These are phyloP conservation scores for Hyphopichia buzzinii DNA, from an alignment of 1,139 yeast species.

Conservation along the genomic window DNA sequence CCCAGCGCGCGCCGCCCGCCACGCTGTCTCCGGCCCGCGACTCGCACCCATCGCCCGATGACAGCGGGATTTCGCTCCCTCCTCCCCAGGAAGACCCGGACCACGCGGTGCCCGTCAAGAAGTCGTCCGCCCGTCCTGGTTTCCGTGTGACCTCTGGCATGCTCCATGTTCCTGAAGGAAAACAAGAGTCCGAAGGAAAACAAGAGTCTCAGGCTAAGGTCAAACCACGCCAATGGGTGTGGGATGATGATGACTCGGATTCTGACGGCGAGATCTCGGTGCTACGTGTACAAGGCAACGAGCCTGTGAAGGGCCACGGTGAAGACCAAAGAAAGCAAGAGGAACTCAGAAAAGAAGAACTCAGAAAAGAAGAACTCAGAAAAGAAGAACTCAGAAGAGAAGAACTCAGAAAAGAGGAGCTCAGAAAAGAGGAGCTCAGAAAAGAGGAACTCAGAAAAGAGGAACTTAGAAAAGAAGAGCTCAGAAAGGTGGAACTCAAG, in stretches of 20 bases:
- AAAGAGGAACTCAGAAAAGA: neutral
- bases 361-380: neutral
- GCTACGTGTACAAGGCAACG: no score
- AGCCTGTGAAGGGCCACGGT: no score
- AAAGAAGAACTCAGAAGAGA: neutral
- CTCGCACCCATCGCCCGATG: constrained; percentile 9
- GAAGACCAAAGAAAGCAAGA: neutral
- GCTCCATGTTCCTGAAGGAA: constrained; percentile 39
- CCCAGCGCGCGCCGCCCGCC: neutral
- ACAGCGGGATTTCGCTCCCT: constrained; percentile 28
- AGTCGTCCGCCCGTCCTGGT: constrained; percentile 17
- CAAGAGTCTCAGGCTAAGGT: no score
- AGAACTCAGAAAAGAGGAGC: neutral
- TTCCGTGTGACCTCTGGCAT: constrained; percentile 67
- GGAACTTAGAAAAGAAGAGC: neutral
- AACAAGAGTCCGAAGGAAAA: neutral
- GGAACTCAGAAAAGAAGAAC: neutral
- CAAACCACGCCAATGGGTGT: no score
- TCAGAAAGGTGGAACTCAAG: no score
- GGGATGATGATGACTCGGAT: no score
- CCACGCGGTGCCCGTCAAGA: constrained; percentile 27
- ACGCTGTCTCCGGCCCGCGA: neutral
- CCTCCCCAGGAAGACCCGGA: constrained; percentile 30
- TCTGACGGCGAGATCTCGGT: no score
- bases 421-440: neutral